A percentile compares a stretch with the other conserved stretches of the same genome.
Evolutionary conservation across 805 yeast species (phyloP).

Genomic region (Nakazawaea ambrosiae): DNA sequence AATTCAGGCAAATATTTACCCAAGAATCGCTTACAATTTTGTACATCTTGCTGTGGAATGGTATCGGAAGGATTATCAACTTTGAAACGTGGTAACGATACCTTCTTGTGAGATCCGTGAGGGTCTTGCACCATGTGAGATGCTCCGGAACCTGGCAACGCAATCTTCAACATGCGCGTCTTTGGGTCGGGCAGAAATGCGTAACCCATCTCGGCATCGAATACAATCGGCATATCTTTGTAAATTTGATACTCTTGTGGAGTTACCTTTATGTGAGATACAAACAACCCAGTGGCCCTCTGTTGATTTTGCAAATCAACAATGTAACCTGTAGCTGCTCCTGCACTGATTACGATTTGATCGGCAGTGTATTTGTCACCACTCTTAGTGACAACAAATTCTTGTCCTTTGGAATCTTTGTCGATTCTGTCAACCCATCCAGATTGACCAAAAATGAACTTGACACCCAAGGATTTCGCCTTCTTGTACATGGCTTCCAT

Average conservation of each 20-base stretch:
- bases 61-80: constrained; percentile 27
- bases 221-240: constrained; percentile 35
- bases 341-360: constrained; percentile 28
- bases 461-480: constrained; percentile 24
- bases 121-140: constrained; percentile 17
- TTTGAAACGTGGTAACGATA: constrained; percentile 32
- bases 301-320: constrained; percentile 25
- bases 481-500: constrained; percentile 24
- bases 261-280: constrained; percentile 31
- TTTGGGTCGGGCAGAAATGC: constrained; percentile 43
- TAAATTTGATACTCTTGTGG: constrained; percentile 27
- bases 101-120: constrained; percentile 11
- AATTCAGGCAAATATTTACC: constrained; percentile 32
- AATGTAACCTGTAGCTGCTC: constrained; percentile 32
- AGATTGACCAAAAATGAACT: constrained; percentile 25
- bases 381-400: constrained; percentile 18
- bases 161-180: constrained; percentile 30
- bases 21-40: constrained; percentile 25
- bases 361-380: constrained; percentile 27
- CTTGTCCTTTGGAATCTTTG: constrained; percentile 10
- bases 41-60: constrained; percentile 26
- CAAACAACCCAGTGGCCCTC: constrained; percentile 33
- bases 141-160: constrained; percentile 30
- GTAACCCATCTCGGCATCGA: constrained; percentile 38
- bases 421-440: constrained; percentile 17